Base-by-base conservation (phyloP, 352 stramenopile genomes). In the Phytophthora sansomeana region DNA sequence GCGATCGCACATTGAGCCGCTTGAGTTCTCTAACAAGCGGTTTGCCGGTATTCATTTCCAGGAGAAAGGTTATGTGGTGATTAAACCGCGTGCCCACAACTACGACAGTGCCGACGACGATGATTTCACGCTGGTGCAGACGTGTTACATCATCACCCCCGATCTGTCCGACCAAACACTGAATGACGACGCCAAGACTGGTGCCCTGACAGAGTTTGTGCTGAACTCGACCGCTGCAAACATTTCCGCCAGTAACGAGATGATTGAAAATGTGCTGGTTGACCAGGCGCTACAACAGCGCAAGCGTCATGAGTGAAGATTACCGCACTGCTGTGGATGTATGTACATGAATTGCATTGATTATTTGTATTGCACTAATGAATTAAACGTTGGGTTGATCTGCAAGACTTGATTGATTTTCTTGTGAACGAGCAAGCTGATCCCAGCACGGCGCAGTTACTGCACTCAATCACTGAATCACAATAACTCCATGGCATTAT, bases 21-120 rank as follows among this genome's bases (percentile, higher is more conserved):
- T 84, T 16, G 77, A 87, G 39, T 83, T 88, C 63, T 72, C 63
- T 35, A 63, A 77, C 58, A 77, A 88, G 56, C 70, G 52, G 3
- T 68, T 72, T 50, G 44, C 56, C n/a, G 67, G 67, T 69, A 72
- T 75, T 61, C 53, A 63, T 56, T 76, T 77, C 63, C 53, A 70
- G 21, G 72, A 79, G 43, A 73, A 73, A 58, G 68, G 72, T 3
- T 79, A 74, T 21, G 67, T 76, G 21, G 64, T 79, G 14, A 68
- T 75, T 38, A 72, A 77, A 42, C 69, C 60, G 29, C 67, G 57
- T 42, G 55, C 41, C 38, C 62, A 49, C 14, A 53, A 21, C 28
- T 35, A 44, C 13, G 28, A 46, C 28, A 58, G 41, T 57, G 32
- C 46, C 42, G 58, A 53, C 16, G 58, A 63, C 39, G 65, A 77